These are phyloP conservation scores for Penicillium fuscoglaucum DNA, from an alignment of 2,329 filamentous ascomycete species.

Conservation along the genomic window DNA sequence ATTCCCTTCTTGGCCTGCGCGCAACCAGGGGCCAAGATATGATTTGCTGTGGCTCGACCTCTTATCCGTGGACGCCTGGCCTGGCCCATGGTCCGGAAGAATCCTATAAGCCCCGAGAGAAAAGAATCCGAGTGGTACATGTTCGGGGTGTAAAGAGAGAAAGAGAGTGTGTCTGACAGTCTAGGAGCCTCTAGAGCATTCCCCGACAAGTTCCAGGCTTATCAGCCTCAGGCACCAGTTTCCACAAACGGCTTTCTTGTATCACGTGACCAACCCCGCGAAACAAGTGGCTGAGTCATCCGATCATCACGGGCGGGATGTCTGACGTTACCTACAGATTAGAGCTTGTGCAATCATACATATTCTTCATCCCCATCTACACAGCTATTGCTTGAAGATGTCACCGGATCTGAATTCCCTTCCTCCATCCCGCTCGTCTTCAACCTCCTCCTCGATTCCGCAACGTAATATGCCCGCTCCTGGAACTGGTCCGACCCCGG, in stretches of 20 bases:
- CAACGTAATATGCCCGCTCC: constrained; percentile 37
- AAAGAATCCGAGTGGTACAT: neutral
- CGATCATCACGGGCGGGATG: neutral
- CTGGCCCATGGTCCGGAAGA: constrained; percentile 3
- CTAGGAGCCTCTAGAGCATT: neutral
- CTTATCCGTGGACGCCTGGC: neutral
- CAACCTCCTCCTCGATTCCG: constrained; percentile 39
- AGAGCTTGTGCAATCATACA: constrained; percentile 12
- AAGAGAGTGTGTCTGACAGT: neutral
- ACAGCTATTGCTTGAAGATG: constrained; percentile 48
- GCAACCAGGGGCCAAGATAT: neutral
- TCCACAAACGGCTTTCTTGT: neutral
- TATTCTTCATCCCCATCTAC: neutral
- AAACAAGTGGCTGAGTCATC: constrained; percentile 15
- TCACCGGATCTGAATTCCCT: constrained; percentile 74
- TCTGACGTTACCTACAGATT: constrained; percentile 10
- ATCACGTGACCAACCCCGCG: constrained; percentile 16
- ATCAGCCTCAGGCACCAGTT: neutral
- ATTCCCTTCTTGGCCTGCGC: neutral
- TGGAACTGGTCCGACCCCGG: constrained; percentile 57
- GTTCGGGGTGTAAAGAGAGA: constrained; percentile 1
- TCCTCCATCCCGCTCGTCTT: constrained; percentile 55
- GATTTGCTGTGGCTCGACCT: constrained; percentile 2
- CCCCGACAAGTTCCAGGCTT: neutral
- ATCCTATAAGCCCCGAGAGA: constrained; percentile 1